Evolutionary conservation across 192 early-diverging fungal genomes (phyloP).

Genomic region (Funneliformis geosporum): DNA sequence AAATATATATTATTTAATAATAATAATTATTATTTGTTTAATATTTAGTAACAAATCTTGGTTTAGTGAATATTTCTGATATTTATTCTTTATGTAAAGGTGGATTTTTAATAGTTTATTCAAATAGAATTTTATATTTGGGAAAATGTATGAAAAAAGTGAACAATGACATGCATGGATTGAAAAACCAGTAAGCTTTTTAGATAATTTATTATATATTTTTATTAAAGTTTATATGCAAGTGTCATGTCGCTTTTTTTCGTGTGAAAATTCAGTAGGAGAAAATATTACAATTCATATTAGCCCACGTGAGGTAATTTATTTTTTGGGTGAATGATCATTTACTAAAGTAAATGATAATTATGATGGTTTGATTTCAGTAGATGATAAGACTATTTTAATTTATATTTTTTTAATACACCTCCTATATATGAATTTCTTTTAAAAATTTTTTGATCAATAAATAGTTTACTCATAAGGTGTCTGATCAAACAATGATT

Average conservation of each 20-base stretch:
- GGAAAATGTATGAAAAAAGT: slow-evolving; percentile 1
- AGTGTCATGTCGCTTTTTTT: neutral
- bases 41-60: slow-evolving; percentile 2
- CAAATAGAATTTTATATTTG: slow-evolving; percentile 11
- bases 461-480: neutral
- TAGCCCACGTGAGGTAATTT: neutral
- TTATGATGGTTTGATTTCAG: neutral
- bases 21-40: neutral
- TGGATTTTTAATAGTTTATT: slow-evolving; percentile 7
- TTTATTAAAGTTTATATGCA: neutral
- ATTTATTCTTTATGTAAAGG: neutral
- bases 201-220: slow-evolving; percentile 1
- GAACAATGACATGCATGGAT: neutral
- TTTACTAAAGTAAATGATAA: neutral
- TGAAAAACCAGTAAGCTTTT: neutral
- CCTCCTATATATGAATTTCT: neutral
- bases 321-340: neutral
- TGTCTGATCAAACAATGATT: neutral
- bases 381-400: slow-evolving; percentile 1
- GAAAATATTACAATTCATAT: neutral
- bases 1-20: neutral
- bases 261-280: neutral
- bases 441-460: neutral
- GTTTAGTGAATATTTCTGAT: neutral
- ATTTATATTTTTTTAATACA: neutral